A percentile compares a stretch with the other conserved stretches of the same genome.
Evolutionary conservation across 345 rosid genomes (phyloP).

Genomic region (Arabidopsis arenosa): DNA sequence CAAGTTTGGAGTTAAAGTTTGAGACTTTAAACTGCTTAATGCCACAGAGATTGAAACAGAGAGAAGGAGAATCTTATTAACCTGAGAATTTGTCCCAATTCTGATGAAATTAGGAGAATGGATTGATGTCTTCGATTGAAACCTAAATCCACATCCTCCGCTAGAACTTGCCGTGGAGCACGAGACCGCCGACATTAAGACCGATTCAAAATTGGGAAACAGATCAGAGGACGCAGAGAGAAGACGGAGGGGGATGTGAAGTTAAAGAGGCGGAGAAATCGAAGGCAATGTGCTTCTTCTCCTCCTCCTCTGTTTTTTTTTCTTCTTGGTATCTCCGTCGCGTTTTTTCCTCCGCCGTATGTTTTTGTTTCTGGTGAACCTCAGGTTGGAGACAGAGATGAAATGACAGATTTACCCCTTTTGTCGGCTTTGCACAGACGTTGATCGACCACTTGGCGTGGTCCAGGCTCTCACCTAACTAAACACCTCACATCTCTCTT

Average conservation of each 20-base stretch:
- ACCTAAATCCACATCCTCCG: conserved; percentile 15
- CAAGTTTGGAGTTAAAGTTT: background rate
- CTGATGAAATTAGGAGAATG: conserved; percentile 25
- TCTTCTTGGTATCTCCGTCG: conserved; percentile 33
- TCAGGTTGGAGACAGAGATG: background rate
- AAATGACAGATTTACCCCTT: conserved; percentile 34
- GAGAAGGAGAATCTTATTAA: background rate
- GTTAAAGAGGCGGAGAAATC: conserved; percentile 20
- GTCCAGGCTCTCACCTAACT: conserved; percentile 31
- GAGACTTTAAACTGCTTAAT: background rate
- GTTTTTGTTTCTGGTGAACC: conserved; percentile 17
- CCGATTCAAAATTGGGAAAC: background rate
- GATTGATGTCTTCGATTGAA: background rate
- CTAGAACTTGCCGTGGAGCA: conserved; percentile 42
- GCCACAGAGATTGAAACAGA: background rate
- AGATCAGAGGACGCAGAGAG: conserved; percentile 19
- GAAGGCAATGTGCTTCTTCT: conserved; percentile 5
- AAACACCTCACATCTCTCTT: conserved; percentile 5
- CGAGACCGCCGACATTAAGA: conserved; percentile 38
- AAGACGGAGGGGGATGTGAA: conserved; percentile 9
- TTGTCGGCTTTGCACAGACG: background rate
- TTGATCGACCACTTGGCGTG: conserved; percentile 15
- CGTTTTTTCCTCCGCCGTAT: conserved; percentile 31
- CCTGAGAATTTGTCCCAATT: conserved; percentile 33
- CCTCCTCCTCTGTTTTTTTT: background rate